Base-by-base conservation (phyloP, 1,139 yeast genomes). In the Blastobotrys illinoisensis region DNA sequence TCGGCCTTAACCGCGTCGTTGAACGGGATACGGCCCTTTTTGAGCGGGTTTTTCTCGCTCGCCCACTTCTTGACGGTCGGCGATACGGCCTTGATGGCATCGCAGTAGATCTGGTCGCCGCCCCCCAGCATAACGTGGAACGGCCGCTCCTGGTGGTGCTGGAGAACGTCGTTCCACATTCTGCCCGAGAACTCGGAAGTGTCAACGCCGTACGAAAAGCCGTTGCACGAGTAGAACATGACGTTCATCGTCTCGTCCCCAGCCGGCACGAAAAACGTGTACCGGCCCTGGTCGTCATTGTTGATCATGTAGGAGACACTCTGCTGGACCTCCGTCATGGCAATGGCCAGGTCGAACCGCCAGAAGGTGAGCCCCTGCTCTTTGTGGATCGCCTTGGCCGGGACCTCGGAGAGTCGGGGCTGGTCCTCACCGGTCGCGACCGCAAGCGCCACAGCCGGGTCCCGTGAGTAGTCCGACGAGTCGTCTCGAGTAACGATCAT, bases 41-140 rank as follows among this genome's bases (percentile, higher is more conserved):
- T 75, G 61, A 74, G 57, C 44, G 79, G 74, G 60, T 79, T 79
- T 47, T 73, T 75, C 58, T 79, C 82, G 32, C 73, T 67, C 47
- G 82, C 70, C 97, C 97, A 91, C 46, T 80, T 69, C 58, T 78
- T 72, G 62, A 65, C 61, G 23, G 60, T 58, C 5, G 86, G 81
- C 46, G 82, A 76, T 43, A 79, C 64, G 24, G 62, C 64, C 67
- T 85, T 87, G 62, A 93, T 82, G 2, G 90, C 78, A 70, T 93
- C 98, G 55, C 91, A 83, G 70, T 93, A 93, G 53, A 93, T 79
- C 72, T 93, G 99, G 70, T 93, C 99, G 36, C 99, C 99, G 50
- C 98, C 98, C 19, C 98, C 98, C 46, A 91, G 75, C 96, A 91
- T 90, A 5, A 89, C 97, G 67, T 93, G 97, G 72, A 88, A 89